Base-by-base conservation (phyloP, 768 basidiomycete genomes). In the Lyophyllum shimeji region DNA sequence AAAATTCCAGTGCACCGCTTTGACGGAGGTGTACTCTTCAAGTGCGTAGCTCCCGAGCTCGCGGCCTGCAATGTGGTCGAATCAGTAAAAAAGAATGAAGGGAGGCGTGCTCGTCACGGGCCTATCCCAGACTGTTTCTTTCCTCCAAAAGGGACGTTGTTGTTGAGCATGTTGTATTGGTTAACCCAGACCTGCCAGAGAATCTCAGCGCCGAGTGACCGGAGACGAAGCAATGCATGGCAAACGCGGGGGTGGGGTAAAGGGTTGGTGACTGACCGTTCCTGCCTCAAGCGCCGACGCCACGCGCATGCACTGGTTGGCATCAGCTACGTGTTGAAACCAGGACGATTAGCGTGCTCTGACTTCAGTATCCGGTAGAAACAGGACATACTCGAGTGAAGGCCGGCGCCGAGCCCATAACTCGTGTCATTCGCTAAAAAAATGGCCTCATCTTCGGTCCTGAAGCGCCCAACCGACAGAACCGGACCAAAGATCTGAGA, bases 131-230 rank as follows among this genome's bases (percentile, higher is more conserved):
- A 91, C 68, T 92, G 89, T 73, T 95, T 96, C 77, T 90, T 96
- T 21, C 95, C 96, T 34, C 96, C 95, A 65, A 98, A 98, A 1
- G 96, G 96, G 44, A 94, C 87, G 56, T 95, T 93, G 69, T 91
- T 92, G 72, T 83, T 82, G 53, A 96, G 70, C 12, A 89, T 40
- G 65, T 88, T 90, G 73, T 94, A 95, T 65, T 93, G 87, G 71
- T 98, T 98, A 57, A 95, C 82, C 94, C 95, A 97, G 40, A 93
- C 88, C 87, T 90, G 29, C 23, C 21, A 56, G 18, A 43, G 31
- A 21, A 23, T 12, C 27, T 58, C 15, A 52, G 27, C 57, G 44
- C 23, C 20, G 39, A 39, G 29, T 31, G 25, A 24, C 31, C 31
- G 47, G 29, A 46, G 24, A 31, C 17, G 39, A 17, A 25, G 25